Conservation (phyloP, 148 eudicot genomes). For the Rhododendron henanense region DNA sequence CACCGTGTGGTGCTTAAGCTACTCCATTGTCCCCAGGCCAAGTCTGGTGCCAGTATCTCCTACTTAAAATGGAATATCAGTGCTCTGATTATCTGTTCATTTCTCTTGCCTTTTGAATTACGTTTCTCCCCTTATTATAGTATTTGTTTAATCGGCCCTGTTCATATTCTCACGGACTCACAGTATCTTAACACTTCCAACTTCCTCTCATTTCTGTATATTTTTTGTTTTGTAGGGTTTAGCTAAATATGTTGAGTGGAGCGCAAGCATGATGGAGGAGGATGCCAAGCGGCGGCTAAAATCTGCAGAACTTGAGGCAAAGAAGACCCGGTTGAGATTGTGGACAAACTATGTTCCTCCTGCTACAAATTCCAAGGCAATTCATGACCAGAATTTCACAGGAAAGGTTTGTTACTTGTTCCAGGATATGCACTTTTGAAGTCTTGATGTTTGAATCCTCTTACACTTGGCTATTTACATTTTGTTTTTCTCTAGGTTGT, state of each 20-base stretch:
- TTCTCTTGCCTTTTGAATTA: background rate
- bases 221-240: slow-evolving; percentile 50
- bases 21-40: background rate
- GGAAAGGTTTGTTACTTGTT: slow-evolving; percentile 63
- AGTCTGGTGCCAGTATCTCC: background rate
- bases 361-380: slow-evolving; percentile 78
- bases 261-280: slow-evolving; percentile 79
- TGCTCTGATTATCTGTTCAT: background rate
- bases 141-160: background rate
- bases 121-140: too few relatives aligned
- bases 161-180: background rate
- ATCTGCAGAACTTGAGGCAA: slow-evolving; percentile 81
- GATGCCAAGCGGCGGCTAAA: slow-evolving; percentile 60
- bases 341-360: slow-evolving; percentile 90
- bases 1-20: slow-evolving; percentile 4
- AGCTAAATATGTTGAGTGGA: slow-evolving; percentile 95
- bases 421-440: background rate
- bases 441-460: background rate
- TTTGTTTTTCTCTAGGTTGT: slow-evolving; percentile 53
- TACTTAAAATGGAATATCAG: background rate
- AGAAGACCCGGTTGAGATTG: slow-evolving; percentile 63
- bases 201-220: background rate
- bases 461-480: background rate
- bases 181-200: background rate
- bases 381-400: slow-evolving; percentile 85